These are phyloP conservation scores for Sclerotiophoma versabilis DNA, from an alignment of 2,329 filamentous ascomycete genomes.

Conservation along the genomic window DNA sequence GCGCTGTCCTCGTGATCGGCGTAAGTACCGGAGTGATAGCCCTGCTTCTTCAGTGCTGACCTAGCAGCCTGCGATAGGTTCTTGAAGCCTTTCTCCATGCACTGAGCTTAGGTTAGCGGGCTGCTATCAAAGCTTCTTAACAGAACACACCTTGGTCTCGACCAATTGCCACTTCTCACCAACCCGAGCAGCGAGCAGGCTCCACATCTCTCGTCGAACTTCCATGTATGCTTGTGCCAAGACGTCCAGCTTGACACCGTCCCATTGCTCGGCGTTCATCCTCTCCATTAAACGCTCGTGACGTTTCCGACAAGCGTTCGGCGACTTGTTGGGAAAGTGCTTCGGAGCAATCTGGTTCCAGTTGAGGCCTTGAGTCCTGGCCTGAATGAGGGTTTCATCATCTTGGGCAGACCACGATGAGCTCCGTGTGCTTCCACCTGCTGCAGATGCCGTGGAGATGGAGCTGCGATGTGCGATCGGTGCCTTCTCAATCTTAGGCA, in stretches of 20 bases:
- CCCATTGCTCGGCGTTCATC: slow-evolving; percentile 77
- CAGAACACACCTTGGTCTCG: slow-evolving; percentile 74
- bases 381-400: slow-evolving; percentile 74
- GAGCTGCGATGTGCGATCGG: slow-evolving; percentile 39
- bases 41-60: slow-evolving; percentile 69
- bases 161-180: slow-evolving; percentile 69
- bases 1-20: slow-evolving; percentile 70
- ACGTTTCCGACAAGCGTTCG: slow-evolving; percentile 87
- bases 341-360: slow-evolving; percentile 81
- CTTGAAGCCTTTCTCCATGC: slow-evolving; percentile 84
- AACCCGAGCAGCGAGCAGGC: slow-evolving; percentile 68
- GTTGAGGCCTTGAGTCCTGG: slow-evolving; percentile 77
- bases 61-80: slow-evolving; percentile 76
- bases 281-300: slow-evolving; percentile 85
- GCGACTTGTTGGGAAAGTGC: slow-evolving; percentile 77
- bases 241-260: slow-evolving; percentile 74
- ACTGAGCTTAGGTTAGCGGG: slow-evolving; percentile 58
- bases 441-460: slow-evolving; percentile 42
- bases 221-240: slow-evolving; percentile 81
- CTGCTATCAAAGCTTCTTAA: neutral
- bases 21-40: slow-evolving; percentile 49
- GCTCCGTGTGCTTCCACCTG: slow-evolving; percentile 44
- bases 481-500: slow-evolving; percentile 55
- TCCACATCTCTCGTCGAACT: slow-evolving; percentile 83
- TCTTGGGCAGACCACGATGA: slow-evolving; percentile 74